Conservation (phyloP, 495 filamentous ascomycete species). For the Pyrenula massariospora region DNA sequence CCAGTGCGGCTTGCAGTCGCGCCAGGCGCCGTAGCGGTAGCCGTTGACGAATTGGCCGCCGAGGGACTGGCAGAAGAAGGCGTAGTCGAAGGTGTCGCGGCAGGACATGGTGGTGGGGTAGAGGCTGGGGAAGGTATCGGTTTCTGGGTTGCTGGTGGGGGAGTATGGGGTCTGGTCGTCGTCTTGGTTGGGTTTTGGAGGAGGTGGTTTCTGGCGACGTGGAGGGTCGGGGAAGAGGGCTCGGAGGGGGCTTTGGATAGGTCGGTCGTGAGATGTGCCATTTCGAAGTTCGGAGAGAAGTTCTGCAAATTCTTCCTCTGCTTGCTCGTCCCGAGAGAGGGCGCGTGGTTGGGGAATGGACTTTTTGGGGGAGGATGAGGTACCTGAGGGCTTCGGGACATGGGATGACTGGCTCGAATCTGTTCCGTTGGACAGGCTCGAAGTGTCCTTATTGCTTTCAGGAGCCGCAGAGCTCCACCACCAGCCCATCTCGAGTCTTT, state of each 20-base stretch:
- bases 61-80: constrained; percentile 89
- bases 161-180: not conserved
- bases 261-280: constrained; percentile 4
- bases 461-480: constrained; percentile 27
- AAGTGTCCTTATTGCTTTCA: constrained; percentile 7
- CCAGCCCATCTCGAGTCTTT: constrained; percentile 32
- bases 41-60: constrained; percentile 79
- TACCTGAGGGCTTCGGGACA: not conserved
- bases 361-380: constrained; percentile 6
- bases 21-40: constrained; percentile 71
- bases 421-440: not conserved
- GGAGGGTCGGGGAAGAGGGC: constrained; percentile 1
- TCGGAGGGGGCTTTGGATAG: constrained; percentile 1
- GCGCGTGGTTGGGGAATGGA: constrained; percentile 26
- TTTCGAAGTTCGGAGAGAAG: constrained; percentile 40
- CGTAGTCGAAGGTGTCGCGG: constrained; percentile 77
- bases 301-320: constrained; percentile 48
- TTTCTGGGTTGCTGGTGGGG: constrained; percentile 1
- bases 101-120: constrained; percentile 80
- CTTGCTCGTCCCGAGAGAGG: constrained; percentile 38
- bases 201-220: constrained; percentile 1
- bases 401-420: not conserved
- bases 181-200: constrained; percentile 3
- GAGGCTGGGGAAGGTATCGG: constrained; percentile 47
- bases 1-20: constrained; percentile 70